A percentile compares a stretch with the other conserved stretches of the same genome.
These are phyloP conservation scores for Podila epicladia DNA, from an alignment of 192 early-diverging fungal species.

Conservation along the genomic window DNA sequence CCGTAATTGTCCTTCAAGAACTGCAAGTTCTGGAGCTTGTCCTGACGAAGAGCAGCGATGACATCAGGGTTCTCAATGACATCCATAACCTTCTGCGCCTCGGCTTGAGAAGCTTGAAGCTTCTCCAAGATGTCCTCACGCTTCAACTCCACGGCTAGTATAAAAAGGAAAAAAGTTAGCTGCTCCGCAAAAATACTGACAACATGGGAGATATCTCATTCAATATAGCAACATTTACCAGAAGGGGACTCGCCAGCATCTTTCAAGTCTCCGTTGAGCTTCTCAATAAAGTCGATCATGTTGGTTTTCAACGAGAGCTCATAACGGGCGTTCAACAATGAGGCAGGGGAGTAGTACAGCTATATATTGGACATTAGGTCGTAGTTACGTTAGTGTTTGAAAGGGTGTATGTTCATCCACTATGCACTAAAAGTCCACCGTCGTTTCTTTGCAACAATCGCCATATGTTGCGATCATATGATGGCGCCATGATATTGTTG, in stretches of 20 bases:
- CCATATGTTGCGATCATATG: no score
- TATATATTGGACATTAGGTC: slow-evolving; percentile 24
- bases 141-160: slow-evolving; percentile 64
- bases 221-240: slow-evolving; percentile 56
- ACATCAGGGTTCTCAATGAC: slow-evolving; percentile 94
- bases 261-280: slow-evolving; percentile 86
- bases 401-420: no score
- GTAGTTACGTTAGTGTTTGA: no score
- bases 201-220: neutral
- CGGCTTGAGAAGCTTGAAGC: slow-evolving; percentile 77
- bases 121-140: slow-evolving; percentile 79
- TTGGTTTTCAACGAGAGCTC: slow-evolving; percentile 88
- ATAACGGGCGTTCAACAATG: slow-evolving; percentile 88
- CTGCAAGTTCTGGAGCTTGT: slow-evolving; percentile 92
- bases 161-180: neutral
- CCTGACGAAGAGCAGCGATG: slow-evolving; percentile 88
- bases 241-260: slow-evolving; percentile 77
- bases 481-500: no score
- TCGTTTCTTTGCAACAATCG: no score
- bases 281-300: slow-evolving; percentile 94
- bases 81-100: slow-evolving; percentile 85
- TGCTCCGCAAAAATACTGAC: neutral
- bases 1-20: slow-evolving; percentile 88
- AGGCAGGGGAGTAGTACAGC: slow-evolving; percentile 77
- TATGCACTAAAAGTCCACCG: no score